phyloP scores from a whole-genome alignment of 495 filamentous ascomycete genomes.

The Evernia prunastri region DNA sequence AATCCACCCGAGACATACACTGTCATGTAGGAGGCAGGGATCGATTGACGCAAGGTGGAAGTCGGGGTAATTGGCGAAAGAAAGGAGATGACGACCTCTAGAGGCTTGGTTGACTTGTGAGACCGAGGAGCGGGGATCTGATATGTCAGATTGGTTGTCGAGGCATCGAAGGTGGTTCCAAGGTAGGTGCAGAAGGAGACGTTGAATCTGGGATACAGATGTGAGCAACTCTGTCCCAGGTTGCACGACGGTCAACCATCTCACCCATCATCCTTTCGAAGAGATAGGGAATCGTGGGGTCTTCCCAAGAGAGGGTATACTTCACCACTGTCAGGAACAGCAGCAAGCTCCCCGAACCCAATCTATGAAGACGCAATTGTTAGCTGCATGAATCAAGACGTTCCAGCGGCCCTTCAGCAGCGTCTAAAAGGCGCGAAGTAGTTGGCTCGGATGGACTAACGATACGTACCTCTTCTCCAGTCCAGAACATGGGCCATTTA shows the following conservation, averaged over 20 bases:
- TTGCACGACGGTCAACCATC: conserved; percentile 13
- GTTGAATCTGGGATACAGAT: conserved; percentile 44
- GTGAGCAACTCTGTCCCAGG: not conserved
- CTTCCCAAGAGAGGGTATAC: conserved; percentile 87
- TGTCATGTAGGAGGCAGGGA: conserved; percentile 81
- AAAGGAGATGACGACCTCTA: conserved; percentile 72
- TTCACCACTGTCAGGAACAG: conserved; percentile 57
- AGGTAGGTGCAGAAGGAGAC: conserved; percentile 65
- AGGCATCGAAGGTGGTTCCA: conserved; percentile 82
- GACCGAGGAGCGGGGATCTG: conserved; percentile 47
- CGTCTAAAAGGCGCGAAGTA: not conserved
- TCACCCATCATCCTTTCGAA: conserved; percentile 38
- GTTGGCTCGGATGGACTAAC: not conserved
- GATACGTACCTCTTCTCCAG: conserved; percentile 55
- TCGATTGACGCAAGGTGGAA: conserved; percentile 82
- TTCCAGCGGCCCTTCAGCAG: not conserved
- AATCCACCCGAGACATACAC: conserved; percentile 65
- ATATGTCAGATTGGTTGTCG: conserved; percentile 88
- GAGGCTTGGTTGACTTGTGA: conserved; percentile 31
- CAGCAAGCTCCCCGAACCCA: conserved; percentile 74
- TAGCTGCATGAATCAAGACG: not conserved
- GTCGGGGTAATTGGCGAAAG: conserved; percentile 89
- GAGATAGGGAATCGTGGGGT: conserved; percentile 68
- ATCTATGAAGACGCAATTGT: conserved; percentile 40
- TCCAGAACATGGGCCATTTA: conserved; percentile 94